Conservation (phyloP, 2,329 filamentous ascomycete genomes). For the Coniochaeta hoffmannii region DNA sequence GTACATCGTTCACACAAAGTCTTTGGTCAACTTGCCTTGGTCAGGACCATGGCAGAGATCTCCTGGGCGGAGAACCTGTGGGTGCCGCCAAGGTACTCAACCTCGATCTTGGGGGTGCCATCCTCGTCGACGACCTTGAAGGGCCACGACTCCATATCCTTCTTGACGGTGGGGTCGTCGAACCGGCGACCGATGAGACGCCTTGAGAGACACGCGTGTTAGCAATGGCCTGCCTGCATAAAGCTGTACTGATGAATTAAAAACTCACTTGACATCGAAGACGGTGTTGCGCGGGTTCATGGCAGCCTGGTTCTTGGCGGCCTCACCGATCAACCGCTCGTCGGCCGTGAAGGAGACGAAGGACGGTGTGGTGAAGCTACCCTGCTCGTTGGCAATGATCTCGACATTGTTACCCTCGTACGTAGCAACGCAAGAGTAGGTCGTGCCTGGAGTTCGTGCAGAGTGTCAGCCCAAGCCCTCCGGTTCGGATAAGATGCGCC, state of each 20-base stretch:
- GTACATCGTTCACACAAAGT: background rate
- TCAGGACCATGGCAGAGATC: slow-evolving; percentile 97
- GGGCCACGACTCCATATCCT: slow-evolving; percentile 97
- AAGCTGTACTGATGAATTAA: background rate
- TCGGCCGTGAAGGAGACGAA: slow-evolving; percentile 99
- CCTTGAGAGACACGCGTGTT: slow-evolving; percentile 40
- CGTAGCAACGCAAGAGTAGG: slow-evolving; percentile 99
- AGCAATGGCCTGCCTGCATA: background rate
- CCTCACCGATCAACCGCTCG: slow-evolving; percentile 98
- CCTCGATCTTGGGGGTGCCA: slow-evolving; percentile 85
- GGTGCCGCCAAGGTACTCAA: slow-evolving; percentile 89
- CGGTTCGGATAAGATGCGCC: slow-evolving; percentile 12
- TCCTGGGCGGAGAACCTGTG: slow-evolving; percentile 98
- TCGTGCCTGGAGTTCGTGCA: slow-evolving; percentile 67
- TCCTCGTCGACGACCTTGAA: slow-evolving; percentile 95
- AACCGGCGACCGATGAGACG: slow-evolving; percentile 95
- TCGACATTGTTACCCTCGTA: slow-evolving; percentile 99
- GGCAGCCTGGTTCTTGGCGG: slow-evolving; percentile 99
- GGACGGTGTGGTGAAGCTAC: slow-evolving; percentile 96
- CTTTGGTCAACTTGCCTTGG: slow-evolving; percentile 61
- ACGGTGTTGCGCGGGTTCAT: slow-evolving; percentile 99
- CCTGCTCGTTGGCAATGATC: slow-evolving; percentile 99
- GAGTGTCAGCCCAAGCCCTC: background rate
- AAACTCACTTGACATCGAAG: slow-evolving; percentile 94
- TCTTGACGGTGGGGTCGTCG: slow-evolving; percentile 95